Base-by-base conservation (phyloP, 1,284 basidiomycete genomes). In the Microbotryum lychnidis-dioicae region DNA sequence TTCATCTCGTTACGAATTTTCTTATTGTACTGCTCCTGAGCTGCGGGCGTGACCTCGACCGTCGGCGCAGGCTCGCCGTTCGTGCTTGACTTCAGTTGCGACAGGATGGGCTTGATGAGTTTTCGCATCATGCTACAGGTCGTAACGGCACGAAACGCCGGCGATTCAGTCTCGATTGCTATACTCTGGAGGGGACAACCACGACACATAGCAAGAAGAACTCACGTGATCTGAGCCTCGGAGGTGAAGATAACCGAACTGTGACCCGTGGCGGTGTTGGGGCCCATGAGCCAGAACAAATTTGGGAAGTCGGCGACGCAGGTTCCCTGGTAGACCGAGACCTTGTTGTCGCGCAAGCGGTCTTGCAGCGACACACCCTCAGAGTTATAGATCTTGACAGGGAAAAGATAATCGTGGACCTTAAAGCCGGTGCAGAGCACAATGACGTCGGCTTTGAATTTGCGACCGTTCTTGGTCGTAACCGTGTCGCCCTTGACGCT, bases 261-360 rank as follows among this genome's bases (percentile, higher is more conserved):
- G 51, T 69, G 68, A 2, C 68, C 68, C 12, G 68, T 69, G 0
- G 68, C 62, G 23, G 57, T 50, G 56, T 65, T 63, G 20, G 66
- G 68, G 3, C 65, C 68, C 68, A 67, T 69, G n/a, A 66, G 10
- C 61, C 64, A 65, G 59, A 65, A 65, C 52, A 57, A 58, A 47
- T 67, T 69, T 33, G 65, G 65, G 58, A 62, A 69, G 4, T 42
- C 58, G 33, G 53, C 50, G 9, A 63, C 57, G 16, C 29, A 7
- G 3, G 67, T 69, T 25, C 62, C 62, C 31, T 61, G 67, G 57
- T 54, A 69, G 18, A 37, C 55, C 45, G 54, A 55, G 23, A 60
- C 59, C 23, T 53, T 53, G 42, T 57, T 67, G 23, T 42, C 21
- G 50, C 51, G 61, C 47, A 69, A 37, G 4, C 52, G 48, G 4